phyloP scores from a whole-genome alignment of 2,329 filamentous ascomycete genomes.

The Ophiosphaerella narmari region DNA sequence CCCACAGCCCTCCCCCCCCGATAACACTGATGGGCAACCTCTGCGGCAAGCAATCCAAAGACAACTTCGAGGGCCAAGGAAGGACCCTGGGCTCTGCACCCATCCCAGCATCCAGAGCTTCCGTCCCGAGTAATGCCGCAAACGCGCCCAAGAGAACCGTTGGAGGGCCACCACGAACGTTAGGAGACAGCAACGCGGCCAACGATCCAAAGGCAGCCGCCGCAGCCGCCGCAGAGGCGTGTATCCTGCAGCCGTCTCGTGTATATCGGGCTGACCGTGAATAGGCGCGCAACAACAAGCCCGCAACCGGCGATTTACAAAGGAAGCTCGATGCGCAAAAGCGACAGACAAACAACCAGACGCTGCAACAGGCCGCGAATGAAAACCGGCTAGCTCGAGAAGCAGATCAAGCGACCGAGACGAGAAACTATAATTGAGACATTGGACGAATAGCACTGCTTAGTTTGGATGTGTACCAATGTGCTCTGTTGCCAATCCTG shows the following conservation, averaged over 20 bases:
- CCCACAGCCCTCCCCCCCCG: neutral
- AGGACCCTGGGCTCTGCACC: constrained; percentile 68
- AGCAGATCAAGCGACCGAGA: constrained; percentile 65
- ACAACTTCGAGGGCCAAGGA: constrained; percentile 71
- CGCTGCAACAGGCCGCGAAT: constrained; percentile 69
- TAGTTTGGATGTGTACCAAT: no score
- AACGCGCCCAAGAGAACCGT: constrained; percentile 50
- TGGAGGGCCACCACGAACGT: constrained; percentile 58
- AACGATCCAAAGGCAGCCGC: constrained; percentile 73
- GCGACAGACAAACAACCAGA: constrained; percentile 70
- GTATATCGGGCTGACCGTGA: no score
- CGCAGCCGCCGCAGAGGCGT: constrained; percentile 82
- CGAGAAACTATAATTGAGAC: constrained; percentile 61
- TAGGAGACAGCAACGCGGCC: constrained; percentile 58
- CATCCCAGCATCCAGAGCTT: constrained; percentile 51
- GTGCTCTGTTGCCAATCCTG: neutral
- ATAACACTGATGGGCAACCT: constrained; percentile 74
- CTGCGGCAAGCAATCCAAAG: constrained; percentile 70
- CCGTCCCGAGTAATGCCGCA: constrained; percentile 39
- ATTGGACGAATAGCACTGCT: neutral
- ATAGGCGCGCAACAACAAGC: constrained; percentile 1
- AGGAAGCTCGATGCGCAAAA: constrained; percentile 76
- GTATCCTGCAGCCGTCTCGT: constrained; percentile 35
- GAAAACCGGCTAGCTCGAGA: constrained; percentile 69
- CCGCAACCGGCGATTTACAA: constrained; percentile 50